Evolutionary conservation across 371 early-diverging fungal species (phyloP).

Genomic region (Lichtheimia corymbifera): DNA sequence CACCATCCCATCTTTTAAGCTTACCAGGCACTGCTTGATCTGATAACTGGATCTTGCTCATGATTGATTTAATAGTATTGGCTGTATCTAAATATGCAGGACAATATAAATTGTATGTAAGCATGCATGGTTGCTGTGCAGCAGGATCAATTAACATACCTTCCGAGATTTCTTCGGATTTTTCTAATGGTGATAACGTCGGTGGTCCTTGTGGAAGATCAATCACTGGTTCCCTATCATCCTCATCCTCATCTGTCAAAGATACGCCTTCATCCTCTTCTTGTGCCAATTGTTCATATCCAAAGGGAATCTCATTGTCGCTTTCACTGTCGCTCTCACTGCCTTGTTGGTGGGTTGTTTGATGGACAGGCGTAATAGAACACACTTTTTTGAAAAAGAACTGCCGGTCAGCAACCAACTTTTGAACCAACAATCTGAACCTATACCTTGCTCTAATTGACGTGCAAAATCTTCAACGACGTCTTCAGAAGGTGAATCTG

Average conservation of each 20-base stretch:
- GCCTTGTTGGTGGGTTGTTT: too few relatives aligned
- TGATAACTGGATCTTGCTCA: conserved; percentile 35
- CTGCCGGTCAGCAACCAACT: background rate
- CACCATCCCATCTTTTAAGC: background rate
- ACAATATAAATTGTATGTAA: background rate
- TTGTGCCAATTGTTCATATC: conserved; percentile 35
- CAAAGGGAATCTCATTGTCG: conserved; percentile 14
- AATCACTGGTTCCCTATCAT: conserved; percentile 7
- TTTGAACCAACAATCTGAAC: too few relatives aligned
- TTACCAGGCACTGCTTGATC: conserved; percentile 39
- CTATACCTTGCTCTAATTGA: conserved; percentile 32
- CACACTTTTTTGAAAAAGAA: conserved; percentile 5
- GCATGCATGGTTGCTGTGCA: background rate
- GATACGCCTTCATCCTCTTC: conserved; percentile 27
- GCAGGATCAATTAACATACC: background rate
- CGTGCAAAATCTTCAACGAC: conserved; percentile 40
- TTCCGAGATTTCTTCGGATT: conserved; percentile 20
- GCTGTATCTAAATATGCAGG: conserved; percentile 26
- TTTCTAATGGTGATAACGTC: conserved; percentile 15
- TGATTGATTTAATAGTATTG: conserved; percentile 38
- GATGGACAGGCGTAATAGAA: background rate
- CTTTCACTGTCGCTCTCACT: conserved; percentile 17
- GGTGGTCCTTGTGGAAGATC: conserved; percentile 13
- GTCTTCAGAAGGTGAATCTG: conserved; percentile 14
- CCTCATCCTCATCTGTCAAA: conserved; percentile 22